phyloP scores from a whole-genome alignment of 1,284 basidiomycete genomes.

The Apiotrichum veenhuisii region DNA sequence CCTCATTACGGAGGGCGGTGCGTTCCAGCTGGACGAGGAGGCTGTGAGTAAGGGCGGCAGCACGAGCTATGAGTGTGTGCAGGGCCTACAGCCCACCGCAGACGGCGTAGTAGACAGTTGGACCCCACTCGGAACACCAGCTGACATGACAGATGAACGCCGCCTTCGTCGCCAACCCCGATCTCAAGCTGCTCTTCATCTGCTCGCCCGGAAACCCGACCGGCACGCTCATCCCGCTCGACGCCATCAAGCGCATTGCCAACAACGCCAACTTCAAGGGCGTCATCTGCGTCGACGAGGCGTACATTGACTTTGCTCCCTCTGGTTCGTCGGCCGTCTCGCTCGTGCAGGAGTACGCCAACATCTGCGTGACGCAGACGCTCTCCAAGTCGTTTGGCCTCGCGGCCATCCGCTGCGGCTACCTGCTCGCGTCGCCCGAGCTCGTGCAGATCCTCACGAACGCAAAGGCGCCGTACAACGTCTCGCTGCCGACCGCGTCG shows the following conservation, averaged over 20 bases:
- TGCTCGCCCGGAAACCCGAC: conserved; percentile 98
- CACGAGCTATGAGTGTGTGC: too few relatives aligned
- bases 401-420: conserved; percentile 86
- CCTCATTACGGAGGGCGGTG: conserved; percentile 66
- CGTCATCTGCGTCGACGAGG: conserved; percentile 91
- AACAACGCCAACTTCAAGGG: conserved; percentile 82
- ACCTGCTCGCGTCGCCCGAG: conserved; percentile 82
- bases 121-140: too few relatives aligned
- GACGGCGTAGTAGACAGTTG: too few relatives aligned
- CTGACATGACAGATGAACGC: conserved; percentile 78
- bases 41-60: conserved; percentile 67
- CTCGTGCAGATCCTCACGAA: conserved; percentile 90
- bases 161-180: conserved; percentile 62
- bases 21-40: conserved; percentile 74
- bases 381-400: conserved; percentile 95
- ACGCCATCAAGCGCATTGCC: conserved; percentile 66
- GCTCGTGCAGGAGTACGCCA: conserved; percentile 76
- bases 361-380: conserved; percentile 91
- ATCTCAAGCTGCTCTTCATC: conserved; percentile 87
- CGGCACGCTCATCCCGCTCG: conserved; percentile 76
- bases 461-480: conserved; percentile 97
- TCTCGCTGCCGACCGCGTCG: conserved; percentile 83
- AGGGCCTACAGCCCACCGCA: too few relatives aligned
- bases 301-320: conserved; percentile 90
- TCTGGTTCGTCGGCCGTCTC: conserved; percentile 60